phyloP scores from a whole-genome alignment of 2,329 filamentous ascomycete genomes.

The Tolypocladium inflatum region DNA sequence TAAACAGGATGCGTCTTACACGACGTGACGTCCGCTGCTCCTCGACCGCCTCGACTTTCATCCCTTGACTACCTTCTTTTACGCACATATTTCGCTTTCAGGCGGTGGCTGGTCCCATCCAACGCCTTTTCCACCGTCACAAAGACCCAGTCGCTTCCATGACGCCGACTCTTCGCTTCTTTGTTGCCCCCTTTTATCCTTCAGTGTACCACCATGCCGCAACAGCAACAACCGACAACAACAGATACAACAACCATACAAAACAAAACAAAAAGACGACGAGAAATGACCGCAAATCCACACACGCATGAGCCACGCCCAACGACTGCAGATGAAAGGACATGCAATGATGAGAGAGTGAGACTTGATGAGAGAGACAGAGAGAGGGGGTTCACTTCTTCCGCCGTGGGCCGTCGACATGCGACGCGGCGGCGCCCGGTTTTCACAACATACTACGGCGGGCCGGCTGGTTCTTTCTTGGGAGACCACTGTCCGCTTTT shows the following conservation, averaged over 20 bases:
- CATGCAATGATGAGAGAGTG: not conserved
- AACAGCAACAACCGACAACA: not conserved
- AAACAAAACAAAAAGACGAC: not conserved
- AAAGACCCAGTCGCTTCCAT: not conserved
- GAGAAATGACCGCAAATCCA: not conserved
- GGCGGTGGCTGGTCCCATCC: not conserved
- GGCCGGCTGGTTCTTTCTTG: not conserved
- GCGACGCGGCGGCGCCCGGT: not conserved
- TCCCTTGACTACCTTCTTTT: not conserved
- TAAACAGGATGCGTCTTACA: conserved; percentile 12
- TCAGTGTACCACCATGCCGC: not conserved
- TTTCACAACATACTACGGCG: not conserved
- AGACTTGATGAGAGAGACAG: not conserved
- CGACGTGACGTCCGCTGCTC: not conserved
- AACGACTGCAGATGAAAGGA: not conserved
- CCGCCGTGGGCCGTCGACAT: not conserved
- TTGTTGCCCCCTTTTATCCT: not conserved
- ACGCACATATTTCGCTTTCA: not conserved
- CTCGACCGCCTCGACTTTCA: not conserved
- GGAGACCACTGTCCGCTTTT: not conserved
- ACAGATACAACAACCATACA: no score
- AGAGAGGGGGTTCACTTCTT: not conserved
- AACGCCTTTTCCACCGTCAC: not conserved
- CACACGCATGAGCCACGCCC: not conserved
- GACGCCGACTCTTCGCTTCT: not conserved